A percentile compares a stretch with the other conserved stretches of the same genome.
Conservation (phyloP, 805 yeast genomes). For the Pichia cephalocereana region DNA sequence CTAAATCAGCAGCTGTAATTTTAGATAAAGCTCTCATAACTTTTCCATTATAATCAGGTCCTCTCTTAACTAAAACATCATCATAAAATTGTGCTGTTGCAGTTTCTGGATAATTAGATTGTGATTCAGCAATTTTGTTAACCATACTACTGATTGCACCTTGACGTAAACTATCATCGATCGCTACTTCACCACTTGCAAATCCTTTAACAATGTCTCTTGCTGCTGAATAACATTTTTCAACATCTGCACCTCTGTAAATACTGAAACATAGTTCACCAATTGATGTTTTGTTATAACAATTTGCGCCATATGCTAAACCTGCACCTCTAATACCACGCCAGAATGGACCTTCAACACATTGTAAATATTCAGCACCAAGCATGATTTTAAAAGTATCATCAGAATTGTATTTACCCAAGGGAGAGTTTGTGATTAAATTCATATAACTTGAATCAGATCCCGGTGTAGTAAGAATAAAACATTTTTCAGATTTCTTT, state of each 20-base stretch:
- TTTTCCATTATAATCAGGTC: conserved; percentile 49
- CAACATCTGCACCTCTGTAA: conserved; percentile 78
- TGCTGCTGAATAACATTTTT: conserved; percentile 51
- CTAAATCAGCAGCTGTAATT: conserved; percentile 46
- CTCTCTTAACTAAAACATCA: conserved; percentile 57
- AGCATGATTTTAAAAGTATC: conserved; percentile 66
- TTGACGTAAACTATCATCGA: conserved; percentile 54
- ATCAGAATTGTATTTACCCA: conserved; percentile 35
- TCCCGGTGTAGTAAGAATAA: conserved; percentile 66
- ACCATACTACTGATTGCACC: conserved; percentile 75
- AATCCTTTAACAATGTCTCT: conserved; percentile 53
- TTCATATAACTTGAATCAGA: conserved; percentile 72
- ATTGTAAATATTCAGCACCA: conserved; percentile 67
- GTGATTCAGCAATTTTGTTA: conserved; percentile 57
- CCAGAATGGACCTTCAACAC: conserved; percentile 97
- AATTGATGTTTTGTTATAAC: conserved; percentile 49
- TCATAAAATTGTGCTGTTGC: conserved; percentile 61
- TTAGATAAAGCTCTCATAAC: conserved; percentile 45
- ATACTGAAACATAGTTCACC: conserved; percentile 60
- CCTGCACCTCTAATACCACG: conserved; percentile 93
- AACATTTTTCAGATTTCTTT: conserved; percentile 43
- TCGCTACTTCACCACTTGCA: conserved; percentile 40
- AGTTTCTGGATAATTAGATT: conserved; percentile 55
- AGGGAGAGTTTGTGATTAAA: conserved; percentile 51
- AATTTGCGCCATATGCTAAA: conserved; percentile 78